phyloP scores from a whole-genome alignment of 768 basidiomycete genomes.

The Podaxis sp. region DNA sequence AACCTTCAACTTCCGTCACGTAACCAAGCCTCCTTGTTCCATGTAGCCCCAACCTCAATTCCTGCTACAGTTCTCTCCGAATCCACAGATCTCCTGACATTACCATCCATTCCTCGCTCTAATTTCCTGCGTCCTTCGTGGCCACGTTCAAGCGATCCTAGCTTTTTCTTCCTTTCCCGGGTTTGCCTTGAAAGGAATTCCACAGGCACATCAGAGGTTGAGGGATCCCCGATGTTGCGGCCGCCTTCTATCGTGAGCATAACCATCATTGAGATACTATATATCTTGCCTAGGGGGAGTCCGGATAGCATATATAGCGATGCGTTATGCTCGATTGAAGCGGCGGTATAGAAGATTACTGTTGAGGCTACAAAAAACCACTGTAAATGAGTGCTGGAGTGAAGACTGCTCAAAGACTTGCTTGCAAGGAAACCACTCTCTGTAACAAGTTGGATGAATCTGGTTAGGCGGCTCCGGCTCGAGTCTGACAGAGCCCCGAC shows the following conservation, averaged over 20 bases:
- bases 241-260: not conserved
- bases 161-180: not conserved
- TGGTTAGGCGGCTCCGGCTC: not conserved
- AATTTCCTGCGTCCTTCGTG: not conserved
- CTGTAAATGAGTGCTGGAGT: not conserved
- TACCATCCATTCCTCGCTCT: not conserved
- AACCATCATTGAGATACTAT: conserved; percentile 4
- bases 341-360: not conserved
- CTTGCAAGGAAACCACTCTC: not conserved
- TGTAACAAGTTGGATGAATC: not conserved
- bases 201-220: not conserved
- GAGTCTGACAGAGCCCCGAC: not conserved
- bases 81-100: not conserved
- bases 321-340: not conserved
- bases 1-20: no score
- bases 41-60: not conserved
- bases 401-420: not conserved
- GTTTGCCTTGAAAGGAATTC: not conserved
- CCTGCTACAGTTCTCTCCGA: not conserved
- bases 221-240: not conserved
- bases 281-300: not conserved
- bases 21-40: not conserved
- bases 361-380: not conserved
- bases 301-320: not conserved
- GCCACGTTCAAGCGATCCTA: not conserved